Evolutionary conservation across 495 filamentous ascomycete species (phyloP), one percentile per base, ranked within the genome.

Genomic region (Aspergillus carlsbadensis): DNA sequence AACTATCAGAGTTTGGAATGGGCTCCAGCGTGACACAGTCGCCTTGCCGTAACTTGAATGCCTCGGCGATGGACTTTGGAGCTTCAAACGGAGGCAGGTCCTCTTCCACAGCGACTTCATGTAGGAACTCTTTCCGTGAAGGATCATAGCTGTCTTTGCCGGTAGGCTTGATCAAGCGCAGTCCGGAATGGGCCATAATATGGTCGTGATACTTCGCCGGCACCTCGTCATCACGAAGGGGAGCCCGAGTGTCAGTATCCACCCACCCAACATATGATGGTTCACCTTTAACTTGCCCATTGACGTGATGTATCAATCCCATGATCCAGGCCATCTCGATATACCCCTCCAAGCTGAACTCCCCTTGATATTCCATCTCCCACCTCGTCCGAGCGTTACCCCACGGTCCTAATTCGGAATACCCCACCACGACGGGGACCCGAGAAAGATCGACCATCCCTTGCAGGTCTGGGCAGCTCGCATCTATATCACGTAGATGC

Each of bases 321-420:
- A 98, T 99, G 62, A 99, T 89, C 94, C 94, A 99, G 20, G 95
- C 91, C 95, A 99, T 98, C 72, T 99, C 94, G 54, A 98, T 87
- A 68, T 94, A 98, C 15, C 94, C 94, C 71, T 99, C 94, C 17
- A 99, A 83, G n/a, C 92, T 96, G 79, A 99, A 98, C 60, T 93
- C 79, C 55, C 95, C 94, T 57, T 91, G 84, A 8, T 93, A 89
- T 72, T 99, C 94, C 90, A 99, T 99, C 73, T 99, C 92, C 94
- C 94, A 99, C 36, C 94, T 84, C 34, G 94, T 98, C 57, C 94
- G 86, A 5, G 95, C 88, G 74, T 96, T 99, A 70, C 94, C 94
- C 94, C 93, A 98, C 1, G 94, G 94, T 10, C 95, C 92, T 56
- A 98, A 83, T 68, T 99, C 94, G 31, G 95, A 84, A 70, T 97